Percentiles rank a stretch among this genome's conserved stretches.
These are phyloP conservation scores for Amauroascus niger DNA, from an alignment of 2,329 filamentous ascomycete species.

Conservation along the genomic window DNA sequence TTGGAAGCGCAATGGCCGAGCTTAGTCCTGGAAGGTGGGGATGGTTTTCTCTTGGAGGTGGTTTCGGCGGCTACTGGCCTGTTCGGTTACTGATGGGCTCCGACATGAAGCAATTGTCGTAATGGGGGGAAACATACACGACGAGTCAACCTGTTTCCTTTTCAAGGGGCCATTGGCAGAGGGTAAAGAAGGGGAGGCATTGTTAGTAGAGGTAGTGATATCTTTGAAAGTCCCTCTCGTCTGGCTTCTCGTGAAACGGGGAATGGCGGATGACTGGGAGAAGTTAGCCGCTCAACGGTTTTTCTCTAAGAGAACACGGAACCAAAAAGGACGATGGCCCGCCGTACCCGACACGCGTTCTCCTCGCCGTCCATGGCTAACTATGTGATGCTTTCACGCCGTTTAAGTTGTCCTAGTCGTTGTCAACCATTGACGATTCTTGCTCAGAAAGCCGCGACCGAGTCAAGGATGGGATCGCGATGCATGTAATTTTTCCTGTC, in stretches of 20 bases:
- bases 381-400: background rate
- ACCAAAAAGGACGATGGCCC: background rate
- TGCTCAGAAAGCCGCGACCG: background rate
- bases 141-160: constrained; percentile 1
- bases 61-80: background rate
- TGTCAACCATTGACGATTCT: background rate
- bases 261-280: constrained; percentile 12
- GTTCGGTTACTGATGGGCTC: background rate
- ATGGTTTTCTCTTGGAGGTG: constrained; percentile 6
- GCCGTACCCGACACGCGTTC: constrained; percentile 12
- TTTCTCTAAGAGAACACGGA: background rate
- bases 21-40: background rate
- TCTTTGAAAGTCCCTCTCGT: constrained; percentile 34
- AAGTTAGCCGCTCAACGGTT: background rate
- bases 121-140: background rate
- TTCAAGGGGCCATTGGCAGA: background rate
- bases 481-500: background rate
- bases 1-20: constrained; percentile 1
- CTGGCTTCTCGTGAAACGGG: constrained; percentile 11
- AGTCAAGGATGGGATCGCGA: background rate
- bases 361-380: constrained; percentile 15
- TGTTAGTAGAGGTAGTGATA: constrained; percentile 44
- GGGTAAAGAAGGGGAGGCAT: constrained; percentile 27
- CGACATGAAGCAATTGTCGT: too few relatives aligned
- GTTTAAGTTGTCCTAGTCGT: background rate